Conservation (phyloP, 768 basidiomycete genomes). For the Auricularia sp. region DNA sequence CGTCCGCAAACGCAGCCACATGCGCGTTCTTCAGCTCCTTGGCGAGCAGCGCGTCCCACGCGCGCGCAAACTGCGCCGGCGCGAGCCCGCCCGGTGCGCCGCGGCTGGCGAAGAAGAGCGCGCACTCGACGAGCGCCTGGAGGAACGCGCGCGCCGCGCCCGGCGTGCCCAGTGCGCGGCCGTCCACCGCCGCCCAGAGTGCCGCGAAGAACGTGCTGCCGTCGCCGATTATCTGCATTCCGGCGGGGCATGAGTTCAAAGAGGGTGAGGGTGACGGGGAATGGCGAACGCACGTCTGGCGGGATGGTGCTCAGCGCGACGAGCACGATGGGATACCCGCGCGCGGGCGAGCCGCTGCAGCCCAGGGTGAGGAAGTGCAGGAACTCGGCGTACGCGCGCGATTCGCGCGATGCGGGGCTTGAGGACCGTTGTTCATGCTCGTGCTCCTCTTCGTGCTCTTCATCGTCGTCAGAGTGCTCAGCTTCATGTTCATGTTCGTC, state of each 20-base stretch:
- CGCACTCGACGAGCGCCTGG: conserved; percentile 58
- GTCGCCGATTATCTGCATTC: conserved; percentile 17
- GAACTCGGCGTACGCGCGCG: conserved; percentile 58
- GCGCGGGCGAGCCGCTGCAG: conserved; percentile 66
- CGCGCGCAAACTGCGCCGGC: conserved; percentile 31
- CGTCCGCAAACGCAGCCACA: conserved; percentile 37
- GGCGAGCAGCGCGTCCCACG: conserved; percentile 39
- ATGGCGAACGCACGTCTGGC: conserved; percentile 23
- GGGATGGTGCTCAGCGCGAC: conserved; percentile 78
- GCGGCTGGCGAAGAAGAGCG: conserved; percentile 45
- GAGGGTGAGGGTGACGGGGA: too few species aligned
- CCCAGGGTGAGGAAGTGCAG: conserved; percentile 67
- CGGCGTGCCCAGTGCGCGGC: conserved; percentile 50
- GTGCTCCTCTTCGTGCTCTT: conserved; percentile 21
- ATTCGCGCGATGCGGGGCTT: conserved; percentile 14
- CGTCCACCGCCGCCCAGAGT: conserved; percentile 76
- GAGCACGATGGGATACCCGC: conserved; percentile 75
- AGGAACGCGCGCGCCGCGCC: conserved; percentile 58
- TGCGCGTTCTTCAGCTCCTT: conserved; percentile 35
- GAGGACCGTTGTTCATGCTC: conserved; percentile 21
- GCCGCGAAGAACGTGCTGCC: conserved; percentile 52
- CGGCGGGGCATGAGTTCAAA: too few species aligned
- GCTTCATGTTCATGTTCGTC: conserved; percentile 24
- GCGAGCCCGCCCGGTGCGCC: conserved; percentile 4
- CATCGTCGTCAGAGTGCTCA: conserved; percentile 7